phyloP scores from a whole-genome alignment of 176 grass and related monocot genomes.

The Eremochloa ophiuroides region DNA sequence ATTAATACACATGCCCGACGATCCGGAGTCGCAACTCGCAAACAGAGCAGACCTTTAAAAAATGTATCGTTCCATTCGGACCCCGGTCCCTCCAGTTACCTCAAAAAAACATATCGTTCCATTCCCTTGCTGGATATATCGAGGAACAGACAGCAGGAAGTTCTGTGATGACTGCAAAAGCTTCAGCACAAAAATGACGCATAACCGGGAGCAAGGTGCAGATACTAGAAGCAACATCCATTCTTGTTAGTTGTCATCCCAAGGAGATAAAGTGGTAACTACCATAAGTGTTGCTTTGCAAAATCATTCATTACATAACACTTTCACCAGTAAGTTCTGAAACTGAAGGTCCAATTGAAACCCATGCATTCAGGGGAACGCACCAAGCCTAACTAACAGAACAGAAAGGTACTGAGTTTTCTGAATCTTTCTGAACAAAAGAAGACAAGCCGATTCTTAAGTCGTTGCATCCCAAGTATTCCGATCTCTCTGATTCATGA shows the following conservation, averaged over 20 bases:
- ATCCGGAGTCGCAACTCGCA: too few species aligned
- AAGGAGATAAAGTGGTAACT: background rate
- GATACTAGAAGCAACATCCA: background rate
- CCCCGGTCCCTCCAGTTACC: too few species aligned
- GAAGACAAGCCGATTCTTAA: background rate
- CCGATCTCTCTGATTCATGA: background rate
- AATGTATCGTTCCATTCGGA: too few species aligned
- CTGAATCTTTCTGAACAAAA: slow-evolving; percentile 6
- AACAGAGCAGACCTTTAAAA: too few species aligned
- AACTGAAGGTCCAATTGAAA: background rate
- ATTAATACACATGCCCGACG: too few species aligned
- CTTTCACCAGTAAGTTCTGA: background rate
- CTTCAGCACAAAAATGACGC: background rate
- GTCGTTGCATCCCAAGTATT: background rate
- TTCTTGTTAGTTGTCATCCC: background rate
- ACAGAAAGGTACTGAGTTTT: background rate
- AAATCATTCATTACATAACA: background rate
- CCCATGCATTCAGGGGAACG: background rate
- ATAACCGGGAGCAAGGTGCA: background rate
- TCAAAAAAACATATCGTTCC: too few species aligned
- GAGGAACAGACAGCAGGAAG: background rate
- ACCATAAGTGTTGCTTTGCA: background rate
- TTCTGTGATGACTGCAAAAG: background rate
- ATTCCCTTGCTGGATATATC: background rate
- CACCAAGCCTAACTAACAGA: background rate